A percentile compares a stretch with the other conserved stretches of the same genome.
Evolutionary conservation across 176 grass and related monocot genomes (phyloP).

Genomic region (Carex pumila): DNA sequence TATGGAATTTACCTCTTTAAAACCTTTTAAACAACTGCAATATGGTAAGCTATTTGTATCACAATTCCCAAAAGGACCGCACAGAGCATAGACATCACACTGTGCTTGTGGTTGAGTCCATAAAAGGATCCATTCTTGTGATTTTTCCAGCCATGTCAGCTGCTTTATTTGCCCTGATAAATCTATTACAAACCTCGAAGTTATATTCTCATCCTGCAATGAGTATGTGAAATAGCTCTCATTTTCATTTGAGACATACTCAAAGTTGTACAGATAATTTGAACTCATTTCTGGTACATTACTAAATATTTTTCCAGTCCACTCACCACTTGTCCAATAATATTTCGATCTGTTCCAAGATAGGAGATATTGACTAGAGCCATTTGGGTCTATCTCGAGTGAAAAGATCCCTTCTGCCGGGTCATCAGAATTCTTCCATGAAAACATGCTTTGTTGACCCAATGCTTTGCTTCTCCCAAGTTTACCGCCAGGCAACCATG

Average conservation of each 20-base stretch:
- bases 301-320: constrained; percentile 28
- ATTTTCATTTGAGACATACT: constrained; percentile 15
- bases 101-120: constrained; percentile 26
- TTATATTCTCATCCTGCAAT: constrained; percentile 3
- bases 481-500: constrained; percentile 33
- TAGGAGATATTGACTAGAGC: constrained; percentile 8
- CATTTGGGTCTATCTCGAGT: constrained; percentile 9
- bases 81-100: constrained; percentile 31
- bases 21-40: constrained; percentile 34
- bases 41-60: constrained; percentile 12
- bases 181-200: constrained; percentile 30
- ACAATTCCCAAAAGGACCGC: constrained; percentile 42
- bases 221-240: constrained; percentile 47
- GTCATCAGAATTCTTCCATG: constrained; percentile 24
- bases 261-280: constrained; percentile 32
- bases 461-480: constrained; percentile 23
- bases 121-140: constrained; percentile 19
- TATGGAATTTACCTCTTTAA: not conserved
- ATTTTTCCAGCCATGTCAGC: constrained; percentile 22
- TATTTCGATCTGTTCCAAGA: constrained; percentile 21
- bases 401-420: constrained; percentile 28
- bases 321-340: constrained; percentile 26
- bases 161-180: constrained; percentile 29
- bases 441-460: not conserved
- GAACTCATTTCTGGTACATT: constrained; percentile 34